phyloP scores from a whole-genome alignment of 2,329 filamentous ascomycete species.

The Fusarium sp. region DNA sequence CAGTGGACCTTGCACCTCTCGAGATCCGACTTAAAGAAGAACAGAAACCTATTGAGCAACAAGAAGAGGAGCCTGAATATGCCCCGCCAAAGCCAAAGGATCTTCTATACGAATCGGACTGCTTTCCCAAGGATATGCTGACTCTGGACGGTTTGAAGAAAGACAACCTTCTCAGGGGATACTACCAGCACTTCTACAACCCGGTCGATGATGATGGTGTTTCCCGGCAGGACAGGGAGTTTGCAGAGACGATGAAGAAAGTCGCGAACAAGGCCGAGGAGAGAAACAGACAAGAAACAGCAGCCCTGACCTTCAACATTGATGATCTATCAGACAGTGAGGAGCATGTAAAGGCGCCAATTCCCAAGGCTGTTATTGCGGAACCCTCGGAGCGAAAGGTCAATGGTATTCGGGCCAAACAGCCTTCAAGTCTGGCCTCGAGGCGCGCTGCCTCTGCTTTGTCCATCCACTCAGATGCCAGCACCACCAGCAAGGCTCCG shows the following conservation, averaged over 20 bases:
- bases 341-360: conserved; percentile 12
- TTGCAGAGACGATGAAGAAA: conserved; percentile 66
- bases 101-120: conserved; percentile 77
- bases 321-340: conserved; percentile 61
- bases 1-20: conserved; percentile 65
- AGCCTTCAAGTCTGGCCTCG: conserved; percentile 55
- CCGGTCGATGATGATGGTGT: conserved; percentile 77
- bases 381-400: conserved; percentile 6
- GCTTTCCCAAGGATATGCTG: conserved; percentile 70
- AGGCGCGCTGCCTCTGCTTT: conserved; percentile 68
- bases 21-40: conserved; percentile 75
- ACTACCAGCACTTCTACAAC: conserved; percentile 71
- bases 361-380: conserved; percentile 8
- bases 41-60: conserved; percentile 52
- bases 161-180: conserved; percentile 72
- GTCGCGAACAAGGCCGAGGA: conserved; percentile 72
- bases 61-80: conserved; percentile 85
- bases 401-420: conserved; percentile 31
- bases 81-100: conserved; percentile 80
- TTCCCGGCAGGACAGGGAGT: conserved; percentile 71
- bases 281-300: conserved; percentile 75
- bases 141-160: conserved; percentile 70
- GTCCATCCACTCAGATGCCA: conserved; percentile 55
- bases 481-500: conserved; percentile 24
- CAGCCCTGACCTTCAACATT: conserved; percentile 72